Evolutionary conservation across 176 grass and related monocot species (phyloP).

Genomic region (Cenchrus fungigraminus): DNA sequence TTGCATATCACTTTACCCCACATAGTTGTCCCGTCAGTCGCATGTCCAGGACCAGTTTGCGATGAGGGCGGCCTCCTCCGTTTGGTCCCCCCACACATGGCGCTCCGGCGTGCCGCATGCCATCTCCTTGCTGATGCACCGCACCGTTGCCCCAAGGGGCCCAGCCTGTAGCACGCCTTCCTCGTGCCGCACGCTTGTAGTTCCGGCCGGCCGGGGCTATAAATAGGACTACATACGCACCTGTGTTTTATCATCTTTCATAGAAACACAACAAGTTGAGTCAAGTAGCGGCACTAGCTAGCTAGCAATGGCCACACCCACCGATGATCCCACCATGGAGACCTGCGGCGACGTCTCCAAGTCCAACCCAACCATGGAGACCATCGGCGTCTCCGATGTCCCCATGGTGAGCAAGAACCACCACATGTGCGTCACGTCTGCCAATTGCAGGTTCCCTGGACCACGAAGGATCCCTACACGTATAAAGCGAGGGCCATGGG

Average conservation of each 20-base stretch:
- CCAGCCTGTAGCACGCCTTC: no score
- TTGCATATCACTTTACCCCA: no score
- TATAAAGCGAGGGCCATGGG: no score
- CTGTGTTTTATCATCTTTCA: no score
- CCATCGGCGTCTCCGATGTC: not conserved
- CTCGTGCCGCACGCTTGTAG: no score
- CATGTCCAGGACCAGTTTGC: no score
- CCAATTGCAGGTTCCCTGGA: not conserved
- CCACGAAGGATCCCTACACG: not conserved
- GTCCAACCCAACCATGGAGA: not conserved
- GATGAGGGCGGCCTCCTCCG: no score
- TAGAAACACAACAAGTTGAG: not conserved
- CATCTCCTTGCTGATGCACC: constrained; percentile 38
- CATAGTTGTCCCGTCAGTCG: not conserved
- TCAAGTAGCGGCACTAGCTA: not conserved
- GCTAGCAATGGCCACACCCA: constrained; percentile 1
- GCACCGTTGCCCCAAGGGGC: no score
- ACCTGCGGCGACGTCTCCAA: not conserved
- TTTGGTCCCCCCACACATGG: no score
- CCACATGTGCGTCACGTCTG: not conserved
- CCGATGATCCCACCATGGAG: not conserved
- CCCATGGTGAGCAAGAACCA: no score
- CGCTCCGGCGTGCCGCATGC: constrained; percentile 22
- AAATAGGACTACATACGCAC: no score
- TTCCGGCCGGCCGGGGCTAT: no score